Base-by-base conservation (phyloP, 768 basidiomycete genomes). In the Auriculariales sp. region DNA sequence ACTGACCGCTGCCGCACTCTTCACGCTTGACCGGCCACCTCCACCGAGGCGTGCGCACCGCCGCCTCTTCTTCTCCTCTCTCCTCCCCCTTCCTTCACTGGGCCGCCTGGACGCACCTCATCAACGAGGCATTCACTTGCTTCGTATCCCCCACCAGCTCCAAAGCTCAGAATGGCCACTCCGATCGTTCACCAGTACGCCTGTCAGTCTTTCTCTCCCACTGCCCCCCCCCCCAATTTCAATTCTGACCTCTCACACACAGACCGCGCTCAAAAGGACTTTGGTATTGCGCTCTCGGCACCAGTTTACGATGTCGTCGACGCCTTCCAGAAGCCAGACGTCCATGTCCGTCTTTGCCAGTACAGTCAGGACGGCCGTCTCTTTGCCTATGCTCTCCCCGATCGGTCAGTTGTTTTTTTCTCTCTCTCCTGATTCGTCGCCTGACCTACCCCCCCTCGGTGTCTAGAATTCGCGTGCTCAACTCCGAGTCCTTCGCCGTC, bases 181-280 rank as follows among this genome's bases (percentile, higher is more conserved):
- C 75, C 80, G 65, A 68, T 73, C 54, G 78, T 83, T 56, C 82
- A 86, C 71, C 85, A 89, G 71, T 87, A 85, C 63, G 80, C 86
- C 59, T 87, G 87, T 89, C 48, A 69, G 85, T 75, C 10, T n/a
- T 22, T 44, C 30, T 45, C 28, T 49, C 42, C 44, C 33, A 33
- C 51, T 19, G 47, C 19, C 17, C 49, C 59, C 50, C 15, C 60
- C 29, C 48, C 47, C 45, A 35, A 28, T 33, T 15, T 28, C 32
- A n/a, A 49, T 42, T 34, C 29, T 46, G 48, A 61, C 35, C 55
- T 46, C 36, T 57, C 46, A 28, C 29, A 48, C 54, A 10, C 58
- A 93, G 91, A 79, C 71, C 89, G 94, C 64, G 88, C 93, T 36
- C 93, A 95, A 77, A 98, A 95, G 78, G 74, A 77, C 53, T 71